Evolutionary conservation across 1,139 yeast genomes (phyloP).

Genomic region (Yarrowia galli): DNA sequence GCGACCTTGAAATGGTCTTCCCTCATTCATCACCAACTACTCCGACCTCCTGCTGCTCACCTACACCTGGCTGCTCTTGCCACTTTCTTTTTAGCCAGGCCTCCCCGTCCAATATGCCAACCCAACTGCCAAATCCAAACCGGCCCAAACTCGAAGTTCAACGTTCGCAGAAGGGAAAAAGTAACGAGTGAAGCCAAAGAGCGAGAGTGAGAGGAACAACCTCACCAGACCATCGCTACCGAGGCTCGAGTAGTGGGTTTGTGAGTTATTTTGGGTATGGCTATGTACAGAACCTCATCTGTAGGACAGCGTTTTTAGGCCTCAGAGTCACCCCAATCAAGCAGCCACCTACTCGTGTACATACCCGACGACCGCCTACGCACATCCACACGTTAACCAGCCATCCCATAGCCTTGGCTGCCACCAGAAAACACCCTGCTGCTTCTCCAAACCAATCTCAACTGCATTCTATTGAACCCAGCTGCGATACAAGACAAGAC

Average conservation of each 20-base stretch:
- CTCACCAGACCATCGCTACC: not conserved
- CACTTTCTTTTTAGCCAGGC: not conserved
- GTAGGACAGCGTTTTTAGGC: no score
- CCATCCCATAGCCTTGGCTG: no score
- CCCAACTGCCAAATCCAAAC: not conserved
- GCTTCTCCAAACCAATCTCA: not conserved
- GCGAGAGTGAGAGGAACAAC: not conserved
- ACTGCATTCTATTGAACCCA: not conserved
- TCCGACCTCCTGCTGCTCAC: no score
- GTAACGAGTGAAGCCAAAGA: not conserved
- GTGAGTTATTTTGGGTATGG: not conserved
- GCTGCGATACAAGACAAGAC: no score
- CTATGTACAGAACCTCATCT: no score
- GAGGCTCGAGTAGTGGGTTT: not conserved
- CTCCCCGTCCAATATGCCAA: not conserved
- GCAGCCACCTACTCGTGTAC: no score
- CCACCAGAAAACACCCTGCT: no score
- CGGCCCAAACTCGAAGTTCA: conserved; percentile 1
- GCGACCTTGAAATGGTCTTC: no score
- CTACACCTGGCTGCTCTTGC: not conserved
- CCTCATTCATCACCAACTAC: no score
- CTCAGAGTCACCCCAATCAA: no score
- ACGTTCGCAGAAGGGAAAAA: conserved; percentile 21
- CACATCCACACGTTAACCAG: no score
- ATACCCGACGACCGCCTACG: no score